Evolutionary conservation across 2,329 filamentous ascomycete genomes (phyloP).

Genomic region (Zymoseptoria pseudotritici): DNA sequence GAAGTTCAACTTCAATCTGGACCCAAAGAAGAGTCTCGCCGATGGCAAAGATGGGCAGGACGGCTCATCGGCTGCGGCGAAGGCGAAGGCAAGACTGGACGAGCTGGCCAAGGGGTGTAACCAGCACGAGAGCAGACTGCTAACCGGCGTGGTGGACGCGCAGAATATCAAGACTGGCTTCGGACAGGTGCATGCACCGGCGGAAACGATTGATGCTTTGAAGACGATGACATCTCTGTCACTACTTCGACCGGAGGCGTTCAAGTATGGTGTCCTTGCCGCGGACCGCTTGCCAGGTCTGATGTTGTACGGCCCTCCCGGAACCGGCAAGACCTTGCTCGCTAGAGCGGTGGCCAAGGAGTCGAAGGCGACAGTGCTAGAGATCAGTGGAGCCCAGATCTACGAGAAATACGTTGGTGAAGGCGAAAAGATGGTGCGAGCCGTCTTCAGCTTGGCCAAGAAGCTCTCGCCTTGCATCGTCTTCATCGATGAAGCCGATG

Average conservation of each 20-base stretch:
- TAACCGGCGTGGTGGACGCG: conserved; percentile 74
- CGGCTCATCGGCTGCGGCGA: background rate
- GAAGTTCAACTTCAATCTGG: conserved; percentile 4
- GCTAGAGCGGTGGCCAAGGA: conserved; percentile 60
- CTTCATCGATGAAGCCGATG: conserved; percentile 95
- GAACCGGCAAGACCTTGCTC: conserved; percentile 79
- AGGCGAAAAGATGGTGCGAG: conserved; percentile 90
- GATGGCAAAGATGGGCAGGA: conserved; percentile 1
- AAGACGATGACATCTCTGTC: conserved; percentile 85
- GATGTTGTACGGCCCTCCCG: conserved; percentile 91
- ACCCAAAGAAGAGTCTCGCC: background rate
- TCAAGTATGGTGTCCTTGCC: conserved; percentile 86
- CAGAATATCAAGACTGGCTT: conserved; percentile 81
- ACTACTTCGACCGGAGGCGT: conserved; percentile 83
- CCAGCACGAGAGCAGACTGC: conserved; percentile 72
- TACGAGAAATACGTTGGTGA: conserved; percentile 97
- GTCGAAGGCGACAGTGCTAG: conserved; percentile 62
- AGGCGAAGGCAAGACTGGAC: conserved; percentile 29
- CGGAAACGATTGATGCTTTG: conserved; percentile 76
- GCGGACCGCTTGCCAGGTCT: conserved; percentile 86
- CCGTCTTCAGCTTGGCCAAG: conserved; percentile 83
- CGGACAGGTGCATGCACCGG: conserved; percentile 72
- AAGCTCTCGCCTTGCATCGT: conserved; percentile 88
- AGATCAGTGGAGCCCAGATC: conserved; percentile 82
- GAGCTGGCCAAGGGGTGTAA: conserved; percentile 54